Evolutionary conservation across 352 stramenopile species (phyloP).

Genomic region (Pelagophyceae sp.): DNA sequence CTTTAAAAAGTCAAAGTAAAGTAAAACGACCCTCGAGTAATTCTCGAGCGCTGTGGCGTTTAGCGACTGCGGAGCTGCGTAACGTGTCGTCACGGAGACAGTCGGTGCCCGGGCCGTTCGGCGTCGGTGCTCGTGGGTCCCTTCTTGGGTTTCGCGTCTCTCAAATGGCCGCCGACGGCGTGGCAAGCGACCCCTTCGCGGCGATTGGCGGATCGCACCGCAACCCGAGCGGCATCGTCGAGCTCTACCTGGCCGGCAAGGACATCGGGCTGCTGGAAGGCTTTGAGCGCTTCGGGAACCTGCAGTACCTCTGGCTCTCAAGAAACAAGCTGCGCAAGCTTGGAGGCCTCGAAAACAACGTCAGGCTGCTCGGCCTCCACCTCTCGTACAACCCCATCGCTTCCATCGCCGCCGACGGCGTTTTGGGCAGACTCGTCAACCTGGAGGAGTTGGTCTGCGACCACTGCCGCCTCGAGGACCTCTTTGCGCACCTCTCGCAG

Average conservation of each 20-base stretch:
- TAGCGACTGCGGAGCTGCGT: too few relatives aligned
- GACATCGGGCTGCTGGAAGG: slow-evolving; percentile 49
- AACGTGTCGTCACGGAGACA: too few relatives aligned
- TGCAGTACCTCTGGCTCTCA: slow-evolving; percentile 68
- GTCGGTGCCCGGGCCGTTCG: too few relatives aligned
- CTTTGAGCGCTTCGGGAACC: slow-evolving; percentile 46
- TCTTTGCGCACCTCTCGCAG: slow-evolving; percentile 47
- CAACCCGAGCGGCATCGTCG: slow-evolving; percentile 38
- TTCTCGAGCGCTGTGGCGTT: too few relatives aligned
- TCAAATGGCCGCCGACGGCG: slow-evolving; percentile 13
- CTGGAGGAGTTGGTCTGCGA: slow-evolving; percentile 62
- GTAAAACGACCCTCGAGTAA: too few relatives aligned
- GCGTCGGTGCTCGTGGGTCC: too few relatives aligned
- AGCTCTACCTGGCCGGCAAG: slow-evolving; percentile 64
- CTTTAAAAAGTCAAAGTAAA: too few relatives aligned
- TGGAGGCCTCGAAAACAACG: slow-evolving; percentile 60
- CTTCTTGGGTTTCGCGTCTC: too few relatives aligned
- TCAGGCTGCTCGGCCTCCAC: slow-evolving; percentile 74
- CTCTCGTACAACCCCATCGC: slow-evolving; percentile 65
- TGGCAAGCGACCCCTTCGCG: slow-evolving; percentile 39
- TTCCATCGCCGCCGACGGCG: slow-evolving; percentile 13
- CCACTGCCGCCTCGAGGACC: slow-evolving; percentile 64
- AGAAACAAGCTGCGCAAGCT: slow-evolving; percentile 61
- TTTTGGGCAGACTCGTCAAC: slow-evolving; percentile 60
- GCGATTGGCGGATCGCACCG: slow-evolving; percentile 59